A percentile compares a stretch with the other conserved stretches of the same genome.
These are phyloP conservation scores for Aspergillus sp. DNA, from an alignment of 2,329 filamentous ascomycete species.

Conservation along the genomic window DNA sequence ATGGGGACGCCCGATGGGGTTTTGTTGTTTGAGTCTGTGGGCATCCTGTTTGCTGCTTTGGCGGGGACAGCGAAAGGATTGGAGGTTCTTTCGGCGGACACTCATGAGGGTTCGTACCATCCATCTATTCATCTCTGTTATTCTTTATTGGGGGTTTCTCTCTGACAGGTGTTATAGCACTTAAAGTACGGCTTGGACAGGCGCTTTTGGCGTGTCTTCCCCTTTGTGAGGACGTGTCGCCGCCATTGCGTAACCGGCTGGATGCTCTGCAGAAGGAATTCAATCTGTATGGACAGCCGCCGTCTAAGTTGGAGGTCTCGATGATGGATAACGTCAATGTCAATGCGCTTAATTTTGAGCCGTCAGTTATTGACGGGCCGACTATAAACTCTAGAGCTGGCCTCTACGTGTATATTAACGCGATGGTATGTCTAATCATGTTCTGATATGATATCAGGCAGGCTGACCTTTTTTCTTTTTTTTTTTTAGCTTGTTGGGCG, in stretches of 20 bases:
- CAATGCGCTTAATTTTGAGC: constrained; percentile 53
- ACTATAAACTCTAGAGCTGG: constrained; percentile 75
- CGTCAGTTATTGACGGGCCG: constrained; percentile 64
- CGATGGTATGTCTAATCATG: constrained; percentile 58
- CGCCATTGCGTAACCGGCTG: constrained; percentile 39
- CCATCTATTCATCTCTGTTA: neutral
- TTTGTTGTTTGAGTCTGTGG: constrained; percentile 44
- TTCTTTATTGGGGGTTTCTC: neutral
- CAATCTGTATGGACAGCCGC: constrained; percentile 41
- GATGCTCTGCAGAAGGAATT: constrained; percentile 44
- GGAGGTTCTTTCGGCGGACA: constrained; percentile 35
- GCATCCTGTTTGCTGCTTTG: constrained; percentile 41
- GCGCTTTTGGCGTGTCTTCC: constrained; percentile 42
- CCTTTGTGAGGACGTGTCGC: constrained; percentile 40
- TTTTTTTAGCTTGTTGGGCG: constrained; percentile 74
- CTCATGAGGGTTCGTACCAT: constrained; percentile 31
- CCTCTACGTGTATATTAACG: constrained; percentile 81
- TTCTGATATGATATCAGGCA: neutral
- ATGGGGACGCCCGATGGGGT: constrained; percentile 38
- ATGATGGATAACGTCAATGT: constrained; percentile 45
- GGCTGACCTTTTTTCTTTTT: constrained; percentile 40
- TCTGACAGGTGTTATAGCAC: constrained; percentile 19
- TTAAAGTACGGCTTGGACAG: constrained; percentile 39
- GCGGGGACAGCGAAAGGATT: constrained; percentile 38
- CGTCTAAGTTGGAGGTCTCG: constrained; percentile 46